phyloP scores from a whole-genome alignment of 805 yeast genomes.

The Vanderwaltozyma polyspora region DNA sequence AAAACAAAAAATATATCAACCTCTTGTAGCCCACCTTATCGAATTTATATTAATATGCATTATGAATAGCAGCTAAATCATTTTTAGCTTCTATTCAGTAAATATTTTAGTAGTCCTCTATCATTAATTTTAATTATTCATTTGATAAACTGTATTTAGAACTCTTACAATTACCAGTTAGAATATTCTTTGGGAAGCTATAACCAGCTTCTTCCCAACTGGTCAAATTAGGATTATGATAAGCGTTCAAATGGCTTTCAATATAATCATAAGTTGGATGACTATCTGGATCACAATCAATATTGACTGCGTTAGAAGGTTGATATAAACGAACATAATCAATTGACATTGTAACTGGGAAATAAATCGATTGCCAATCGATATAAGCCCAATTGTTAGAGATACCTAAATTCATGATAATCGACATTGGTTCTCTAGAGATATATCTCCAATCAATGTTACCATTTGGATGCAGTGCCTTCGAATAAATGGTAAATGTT shows the following conservation, averaged over 20 bases:
- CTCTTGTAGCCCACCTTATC: too few species aligned
- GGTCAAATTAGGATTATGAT: conserved; percentile 58
- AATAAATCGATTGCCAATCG: conserved; percentile 70
- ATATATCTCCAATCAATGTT: conserved; percentile 75
- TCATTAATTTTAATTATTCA: too few species aligned
- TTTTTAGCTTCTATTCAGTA: too few species aligned
- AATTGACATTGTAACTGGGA: conserved; percentile 67
- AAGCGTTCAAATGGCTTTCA: conserved; percentile 54
- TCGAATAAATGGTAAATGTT: conserved; percentile 60
- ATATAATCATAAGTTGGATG: conserved; percentile 84
- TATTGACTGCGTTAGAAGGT: conserved; percentile 46
- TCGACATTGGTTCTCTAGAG: conserved; percentile 87
- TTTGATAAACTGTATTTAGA: neutral
- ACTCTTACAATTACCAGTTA: conserved; percentile 39
- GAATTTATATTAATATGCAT: too few species aligned
- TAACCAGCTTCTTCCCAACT: conserved; percentile 71
- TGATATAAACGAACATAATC: conserved; percentile 92
- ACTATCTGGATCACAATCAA: conserved; percentile 80
- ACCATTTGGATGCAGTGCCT: conserved; percentile 81
- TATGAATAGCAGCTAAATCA: too few species aligned
- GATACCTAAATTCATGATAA: conserved; percentile 77
- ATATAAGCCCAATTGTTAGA: conserved; percentile 91
- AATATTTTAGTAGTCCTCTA: too few species aligned
- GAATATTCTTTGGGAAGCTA: conserved; percentile 47
- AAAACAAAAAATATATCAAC: too few species aligned